Evolutionary conservation across 495 filamentous ascomycete species (phyloP), one percentile per base, ranked within the genome.

Genomic region (Xylaria bambusicola): DNA sequence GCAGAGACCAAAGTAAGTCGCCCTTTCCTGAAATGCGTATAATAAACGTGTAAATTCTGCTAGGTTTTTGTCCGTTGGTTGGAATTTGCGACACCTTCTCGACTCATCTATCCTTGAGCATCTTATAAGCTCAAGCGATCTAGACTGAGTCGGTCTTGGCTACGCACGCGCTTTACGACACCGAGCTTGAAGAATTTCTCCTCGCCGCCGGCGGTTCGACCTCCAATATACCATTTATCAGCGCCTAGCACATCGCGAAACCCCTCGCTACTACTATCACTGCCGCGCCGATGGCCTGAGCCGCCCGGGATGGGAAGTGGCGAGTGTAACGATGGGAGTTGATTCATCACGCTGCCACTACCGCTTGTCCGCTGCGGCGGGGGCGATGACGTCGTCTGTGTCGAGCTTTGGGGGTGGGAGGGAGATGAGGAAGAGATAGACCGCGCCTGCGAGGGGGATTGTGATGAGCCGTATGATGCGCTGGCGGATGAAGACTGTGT

Each of bases 151-250:
- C 81, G 65, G 61, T 84, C 83, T 31, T 80, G 74, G 63, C 83
- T 86, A 52, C 77, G 72, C 38, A 83, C 75, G 53, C 83, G 67
- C 66, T 79, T 73, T 40, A 84, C 81, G 10, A 84, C 80, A 20
- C 82, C 82, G 1, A 86, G 68, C 62, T 90, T 87, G 65, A 95
- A 95, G 70, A 92, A 96, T 66, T 86, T 81, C 72, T 97, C 92
- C 67, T 96, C 92, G 4, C 92, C 92, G 1, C 75, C 80, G n/a
- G 90, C 87, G 31, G 90, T 95, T 63, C 88, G 75, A 1, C 92
- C 92, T 2, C 92, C 92, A 52, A 97, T 90, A 72, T 93, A 97
- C 87, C 91, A 91, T 62, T 80, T 80, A 75, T 96, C 92, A 0
- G 82, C 81, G 0, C 89, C 89, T 1, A 87, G 64, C 5, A 86